Conservation (phyloP, 768 basidiomycete species). For the Naganishia kalamii region DNA sequence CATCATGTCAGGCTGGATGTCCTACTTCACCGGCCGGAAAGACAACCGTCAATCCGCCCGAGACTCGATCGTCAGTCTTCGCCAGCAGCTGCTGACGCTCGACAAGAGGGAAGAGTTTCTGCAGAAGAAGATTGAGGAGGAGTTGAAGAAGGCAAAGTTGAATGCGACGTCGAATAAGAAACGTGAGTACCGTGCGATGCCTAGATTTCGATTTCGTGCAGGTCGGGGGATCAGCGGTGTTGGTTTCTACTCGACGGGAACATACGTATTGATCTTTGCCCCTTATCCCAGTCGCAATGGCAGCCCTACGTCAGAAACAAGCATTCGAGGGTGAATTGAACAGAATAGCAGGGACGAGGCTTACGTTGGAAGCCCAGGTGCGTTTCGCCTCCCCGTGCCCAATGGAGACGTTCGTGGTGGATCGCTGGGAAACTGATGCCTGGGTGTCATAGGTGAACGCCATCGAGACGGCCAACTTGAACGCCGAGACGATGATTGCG, state of each 20-base stretch:
- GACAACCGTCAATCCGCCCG: slow-evolving; percentile 78
- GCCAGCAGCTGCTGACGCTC: slow-evolving; percentile 90
- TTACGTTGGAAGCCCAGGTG: slow-evolving; percentile 76
- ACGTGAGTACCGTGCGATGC: slow-evolving; percentile 55
- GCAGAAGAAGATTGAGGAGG: slow-evolving; percentile 94
- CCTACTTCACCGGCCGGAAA: slow-evolving; percentile 67
- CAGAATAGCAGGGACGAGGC: slow-evolving; percentile 69
- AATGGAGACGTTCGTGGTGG: neutral
- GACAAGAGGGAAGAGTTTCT: slow-evolving; percentile 99
- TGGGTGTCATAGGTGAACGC: slow-evolving; percentile 63
- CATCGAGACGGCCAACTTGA: slow-evolving; percentile 92
- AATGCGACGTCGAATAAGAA: slow-evolving; percentile 91
- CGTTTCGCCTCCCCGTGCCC: neutral
- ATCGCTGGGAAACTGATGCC: too few relatives aligned
- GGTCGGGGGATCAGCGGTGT: neutral
- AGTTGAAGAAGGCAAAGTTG: slow-evolving; percentile 78
- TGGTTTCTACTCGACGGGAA: neutral
- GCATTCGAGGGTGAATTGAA: slow-evolving; percentile 79
- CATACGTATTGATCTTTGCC: neutral
- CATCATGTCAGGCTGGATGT: slow-evolving; percentile 60
- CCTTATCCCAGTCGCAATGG: slow-evolving; percentile 62
- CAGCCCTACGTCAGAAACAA: slow-evolving; percentile 90
- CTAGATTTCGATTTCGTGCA: neutral
- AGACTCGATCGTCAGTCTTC: slow-evolving; percentile 85
- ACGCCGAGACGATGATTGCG: slow-evolving; percentile 90